Conservation (phyloP, 352 stramenopile species). For the Phytophthora citricola region DNA sequence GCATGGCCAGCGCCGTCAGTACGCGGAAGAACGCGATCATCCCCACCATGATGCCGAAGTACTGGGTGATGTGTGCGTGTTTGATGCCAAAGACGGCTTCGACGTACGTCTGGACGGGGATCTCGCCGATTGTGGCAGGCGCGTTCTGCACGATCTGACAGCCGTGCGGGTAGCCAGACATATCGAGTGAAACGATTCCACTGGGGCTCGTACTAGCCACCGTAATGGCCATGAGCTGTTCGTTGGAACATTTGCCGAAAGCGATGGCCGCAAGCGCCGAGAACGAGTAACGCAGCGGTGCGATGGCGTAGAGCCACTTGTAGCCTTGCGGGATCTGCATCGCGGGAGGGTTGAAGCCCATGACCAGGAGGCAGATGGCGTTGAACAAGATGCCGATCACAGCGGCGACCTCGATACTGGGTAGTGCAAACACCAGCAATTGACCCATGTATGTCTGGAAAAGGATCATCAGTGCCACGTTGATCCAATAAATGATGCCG, state of each 20-base stretch:
- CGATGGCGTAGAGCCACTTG: slow-evolving; percentile 52
- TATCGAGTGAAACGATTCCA: slow-evolving; percentile 17
- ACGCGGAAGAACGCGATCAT: slow-evolving; percentile 51
- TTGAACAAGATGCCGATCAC: slow-evolving; percentile 48
- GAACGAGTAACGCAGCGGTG: slow-evolving; percentile 45
- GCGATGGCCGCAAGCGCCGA: slow-evolving; percentile 38
- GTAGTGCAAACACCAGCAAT: slow-evolving; percentile 40
- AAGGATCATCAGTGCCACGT: slow-evolving; percentile 41
- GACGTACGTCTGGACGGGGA: slow-evolving; percentile 45
- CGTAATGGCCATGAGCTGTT: slow-evolving; percentile 30
- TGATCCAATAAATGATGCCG: slow-evolving; percentile 46
- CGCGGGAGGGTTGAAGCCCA: slow-evolving; percentile 53
- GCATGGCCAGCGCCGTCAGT: slow-evolving; percentile 44
- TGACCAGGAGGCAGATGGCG: slow-evolving; percentile 44
- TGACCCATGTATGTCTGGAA: slow-evolving; percentile 51
- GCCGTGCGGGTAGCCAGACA: slow-evolving; percentile 31
- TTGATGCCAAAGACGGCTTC: slow-evolving; percentile 52
- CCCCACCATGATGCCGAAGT: slow-evolving; percentile 40
- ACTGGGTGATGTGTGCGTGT: slow-evolving; percentile 40
- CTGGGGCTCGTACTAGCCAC: slow-evolving; percentile 10
- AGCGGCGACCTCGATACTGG: slow-evolving; percentile 44
- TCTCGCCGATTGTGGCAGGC: slow-evolving; percentile 28
- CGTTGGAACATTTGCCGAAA: slow-evolving; percentile 43
- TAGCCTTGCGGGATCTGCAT: slow-evolving; percentile 45
- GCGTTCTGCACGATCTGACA: slow-evolving; percentile 45